Percentiles rank a stretch among this genome's conserved stretches.
phyloP scores from a whole-genome alignment of 768 basidiomycete genomes.

The Scleroderma bovista region DNA sequence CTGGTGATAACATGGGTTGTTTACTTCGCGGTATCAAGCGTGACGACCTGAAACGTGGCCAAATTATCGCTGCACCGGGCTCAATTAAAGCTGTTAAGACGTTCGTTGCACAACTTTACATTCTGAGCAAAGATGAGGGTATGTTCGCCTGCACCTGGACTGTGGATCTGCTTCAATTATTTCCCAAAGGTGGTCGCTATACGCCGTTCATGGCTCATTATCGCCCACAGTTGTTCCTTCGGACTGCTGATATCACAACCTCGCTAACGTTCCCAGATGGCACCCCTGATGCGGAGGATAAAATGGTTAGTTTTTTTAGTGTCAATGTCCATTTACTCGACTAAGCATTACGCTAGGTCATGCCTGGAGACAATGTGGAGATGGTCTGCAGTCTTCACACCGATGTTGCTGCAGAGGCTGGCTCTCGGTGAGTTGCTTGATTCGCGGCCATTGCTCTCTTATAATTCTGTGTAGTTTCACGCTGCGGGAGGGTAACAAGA shows the following conservation, averaged over 20 bases:
- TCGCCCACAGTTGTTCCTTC: slow-evolving; percentile 91
- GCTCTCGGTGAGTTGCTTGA: slow-evolving; percentile 53
- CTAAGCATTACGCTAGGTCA: slow-evolving; percentile 49
- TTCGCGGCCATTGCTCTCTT: neutral
- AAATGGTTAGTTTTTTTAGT: slow-evolving; percentile 55
- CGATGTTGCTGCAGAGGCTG: slow-evolving; percentile 86
- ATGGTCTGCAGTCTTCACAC: slow-evolving; percentile 78
- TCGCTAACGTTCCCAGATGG: slow-evolving; percentile 81
- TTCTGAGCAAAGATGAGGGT: slow-evolving; percentile 36
- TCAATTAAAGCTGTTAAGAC: slow-evolving; percentile 92
- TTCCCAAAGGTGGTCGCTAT: slow-evolving; percentile 59
- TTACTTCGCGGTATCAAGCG: slow-evolving; percentile 96
- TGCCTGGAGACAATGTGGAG: slow-evolving; percentile 98
- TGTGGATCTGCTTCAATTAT: slow-evolving; percentile 39
- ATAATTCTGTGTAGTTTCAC: slow-evolving; percentile 55
- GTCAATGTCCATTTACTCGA: neutral
- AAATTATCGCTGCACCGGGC: slow-evolving; percentile 84
- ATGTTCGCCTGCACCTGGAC: slow-evolving; percentile 41
- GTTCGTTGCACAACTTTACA: slow-evolving; percentile 91
- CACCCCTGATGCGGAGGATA: slow-evolving; percentile 74
- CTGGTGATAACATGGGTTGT: slow-evolving; percentile 99
- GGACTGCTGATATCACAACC: slow-evolving; percentile 91
- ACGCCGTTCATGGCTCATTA: slow-evolving; percentile 93
- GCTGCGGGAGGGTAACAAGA: slow-evolving; percentile 91
- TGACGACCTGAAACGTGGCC: slow-evolving; percentile 91